Conservation (phyloP, 129 eudicot genomes). For the Pittosporum tobira region DNA sequence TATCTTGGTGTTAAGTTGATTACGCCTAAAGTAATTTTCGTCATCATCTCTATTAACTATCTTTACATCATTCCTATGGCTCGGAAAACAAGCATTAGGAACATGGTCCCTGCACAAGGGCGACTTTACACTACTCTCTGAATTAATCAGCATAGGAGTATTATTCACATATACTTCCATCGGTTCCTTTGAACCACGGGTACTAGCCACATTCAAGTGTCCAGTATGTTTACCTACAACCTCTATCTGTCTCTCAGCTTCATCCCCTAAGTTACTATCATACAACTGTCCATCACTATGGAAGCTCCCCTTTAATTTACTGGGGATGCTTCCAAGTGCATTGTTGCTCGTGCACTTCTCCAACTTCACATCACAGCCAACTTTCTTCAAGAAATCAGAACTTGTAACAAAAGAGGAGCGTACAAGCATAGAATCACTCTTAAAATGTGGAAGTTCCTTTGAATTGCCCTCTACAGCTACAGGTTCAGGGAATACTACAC, state of each 20-base stretch:
- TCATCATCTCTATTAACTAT: constrained; percentile 85
- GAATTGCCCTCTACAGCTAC: constrained; percentile 25
- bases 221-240: constrained; percentile 31
- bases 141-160: constrained; percentile 36
- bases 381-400: constrained; percentile 38
- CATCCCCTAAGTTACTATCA: constrained; percentile 29
- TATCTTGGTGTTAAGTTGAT: constrained; percentile 44
- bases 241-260: constrained; percentile 26
- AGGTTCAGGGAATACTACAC: constrained; percentile 44
- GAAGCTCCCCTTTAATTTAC: constrained; percentile 25
- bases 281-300: constrained; percentile 23
- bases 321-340: constrained; percentile 12
- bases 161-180: constrained; percentile 26
- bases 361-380: constrained; percentile 28
- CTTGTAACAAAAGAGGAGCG: constrained; percentile 34
- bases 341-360: constrained; percentile 22
- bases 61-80: constrained; percentile 62
- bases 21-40: constrained; percentile 59
- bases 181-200: constrained; percentile 31
- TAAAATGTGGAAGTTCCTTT: constrained; percentile 32
- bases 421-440: constrained; percentile 35
- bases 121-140: constrained; percentile 60
- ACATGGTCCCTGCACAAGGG: constrained; percentile 45
- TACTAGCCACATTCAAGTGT: constrained; percentile 31
- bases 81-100: constrained; percentile 49